Evolutionary conservation across 2,329 filamentous ascomycete species (phyloP).

Genomic region (Penicillium sp.): DNA sequence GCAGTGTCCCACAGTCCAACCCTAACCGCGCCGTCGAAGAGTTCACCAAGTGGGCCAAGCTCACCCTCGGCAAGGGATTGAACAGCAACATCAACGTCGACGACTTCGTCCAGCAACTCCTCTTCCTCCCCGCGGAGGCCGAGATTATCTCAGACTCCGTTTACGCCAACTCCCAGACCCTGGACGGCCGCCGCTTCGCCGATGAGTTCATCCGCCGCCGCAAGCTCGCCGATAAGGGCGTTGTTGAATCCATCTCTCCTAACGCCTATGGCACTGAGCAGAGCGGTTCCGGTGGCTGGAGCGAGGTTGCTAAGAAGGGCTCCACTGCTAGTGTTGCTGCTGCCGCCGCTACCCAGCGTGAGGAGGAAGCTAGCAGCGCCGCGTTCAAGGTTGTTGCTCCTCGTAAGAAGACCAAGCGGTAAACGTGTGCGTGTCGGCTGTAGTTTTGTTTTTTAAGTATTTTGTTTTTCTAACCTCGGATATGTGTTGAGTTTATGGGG

Average conservation of each 20-base stretch:
- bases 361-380: constrained; percentile 49
- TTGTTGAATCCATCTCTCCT: constrained; percentile 65
- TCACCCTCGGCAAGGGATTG: constrained; percentile 73
- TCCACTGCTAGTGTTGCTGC: constrained; percentile 33
- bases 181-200: constrained; percentile 90
- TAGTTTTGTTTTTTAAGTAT: background rate
- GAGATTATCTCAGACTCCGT: constrained; percentile 87
- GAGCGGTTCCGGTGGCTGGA: constrained; percentile 74
- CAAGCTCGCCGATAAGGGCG: constrained; percentile 88
- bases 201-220: constrained; percentile 93
- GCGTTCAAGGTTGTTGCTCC: constrained; percentile 87
- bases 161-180: constrained; percentile 80
- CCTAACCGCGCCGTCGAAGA: constrained; percentile 76
- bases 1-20: constrained; percentile 43
- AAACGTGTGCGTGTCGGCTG: constrained; percentile 32
- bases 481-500: background rate
- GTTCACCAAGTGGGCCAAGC: constrained; percentile 88
- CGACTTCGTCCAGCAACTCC: constrained; percentile 73
- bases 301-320: constrained; percentile 94
- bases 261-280: constrained; percentile 52
- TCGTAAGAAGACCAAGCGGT: constrained; percentile 86
- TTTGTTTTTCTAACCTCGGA: background rate
- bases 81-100: constrained; percentile 72
- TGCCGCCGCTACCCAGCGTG: constrained; percentile 42
- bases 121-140: constrained; percentile 72